Percentiles rank a stretch among this genome's conserved stretches.
Evolutionary conservation across 1,284 basidiomycete genomes (phyloP).

Genomic region (Apiotrichum porosum): DNA sequence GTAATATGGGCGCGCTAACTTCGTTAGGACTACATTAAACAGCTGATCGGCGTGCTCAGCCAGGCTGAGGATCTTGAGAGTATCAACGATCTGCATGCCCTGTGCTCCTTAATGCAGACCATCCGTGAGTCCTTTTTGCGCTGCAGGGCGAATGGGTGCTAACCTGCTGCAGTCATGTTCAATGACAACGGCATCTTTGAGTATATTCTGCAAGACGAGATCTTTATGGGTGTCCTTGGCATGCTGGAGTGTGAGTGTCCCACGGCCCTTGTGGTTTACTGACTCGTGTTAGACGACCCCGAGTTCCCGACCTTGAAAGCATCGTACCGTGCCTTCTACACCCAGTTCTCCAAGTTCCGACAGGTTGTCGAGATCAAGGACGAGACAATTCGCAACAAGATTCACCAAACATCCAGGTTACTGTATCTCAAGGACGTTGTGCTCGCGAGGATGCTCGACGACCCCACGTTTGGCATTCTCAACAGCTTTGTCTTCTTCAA

Average conservation of each 20-base stretch:
- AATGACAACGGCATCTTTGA: slow-evolving; percentile 96
- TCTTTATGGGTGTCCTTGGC: slow-evolving; percentile 87
- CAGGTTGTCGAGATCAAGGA: slow-evolving; percentile 80
- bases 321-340: slow-evolving; percentile 89
- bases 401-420: slow-evolving; percentile 93
- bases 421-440: slow-evolving; percentile 98
- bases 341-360: slow-evolving; percentile 73
- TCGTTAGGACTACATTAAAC: slow-evolving; percentile 76
- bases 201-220: slow-evolving; percentile 86
- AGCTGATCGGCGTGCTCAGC: slow-evolving; percentile 74
- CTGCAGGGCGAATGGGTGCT: no score
- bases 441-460: slow-evolving; percentile 87
- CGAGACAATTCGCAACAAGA: slow-evolving; percentile 68
- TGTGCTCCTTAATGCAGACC: slow-evolving; percentile 90
- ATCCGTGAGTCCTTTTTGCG: slow-evolving; percentile 89
- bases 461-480: slow-evolving; percentile 93
- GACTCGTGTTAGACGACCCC: slow-evolving; percentile 95
- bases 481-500: slow-evolving; percentile 98
- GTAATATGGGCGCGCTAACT: no score
- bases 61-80: slow-evolving; percentile 90
- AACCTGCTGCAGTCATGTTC: slow-evolving; percentile 66
- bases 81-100: slow-evolving; percentile 77
- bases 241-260: slow-evolving; percentile 94
- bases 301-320: slow-evolving; percentile 94
- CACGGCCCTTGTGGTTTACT: no score